Evolutionary conservation across 164 flowering plant genomes (phyloP), one percentile per base, ranked within the genome.

Genomic region (Annona squamosa): DNA sequence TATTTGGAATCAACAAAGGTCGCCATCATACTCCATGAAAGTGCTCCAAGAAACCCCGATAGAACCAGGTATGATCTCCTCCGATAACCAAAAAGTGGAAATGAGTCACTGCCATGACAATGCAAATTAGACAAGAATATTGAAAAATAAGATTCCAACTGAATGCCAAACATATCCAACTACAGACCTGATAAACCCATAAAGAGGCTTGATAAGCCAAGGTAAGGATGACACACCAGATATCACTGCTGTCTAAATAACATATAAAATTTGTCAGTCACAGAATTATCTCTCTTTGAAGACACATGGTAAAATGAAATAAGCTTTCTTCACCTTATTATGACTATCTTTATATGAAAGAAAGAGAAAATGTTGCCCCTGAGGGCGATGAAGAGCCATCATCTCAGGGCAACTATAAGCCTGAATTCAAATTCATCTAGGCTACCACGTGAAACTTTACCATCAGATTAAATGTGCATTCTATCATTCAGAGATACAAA

Each of bases 11-110:
- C 93, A 74, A 90, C 99, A 77, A 87, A 63, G 45, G 92, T 87
- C 42, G 98, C 89, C 99, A 96, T 96, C 86, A 93, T 82, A 78
- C 84, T 84, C 99, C 99, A 96, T 52, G 99, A 93, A 46, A 93
- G 75, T 74, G 99, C 98, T 74, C 98, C 99, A 57, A 96, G 85
- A 75, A 96, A 87, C 75, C 99, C 99, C 2, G 98, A 91, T 59
- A 96, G 76, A 80, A 96, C 90, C 79, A 96, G 84, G 81, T 96
- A 96, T 48, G 99, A 96, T 74, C 99, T 86, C 82, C 99, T 90
- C 71, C 99, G 97, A 70, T 96, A 96, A 69, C 99, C 99, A 86
- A 96, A 90, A 71, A 96, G 98, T 67, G 99, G 98, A 76, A 89
- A 70, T 42, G 97, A 93, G 78, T 93, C 99, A 80, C 99, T 96